Conservation (phyloP, 2,329 filamentous ascomycete species). For the Didymella arachidicola region DNA sequence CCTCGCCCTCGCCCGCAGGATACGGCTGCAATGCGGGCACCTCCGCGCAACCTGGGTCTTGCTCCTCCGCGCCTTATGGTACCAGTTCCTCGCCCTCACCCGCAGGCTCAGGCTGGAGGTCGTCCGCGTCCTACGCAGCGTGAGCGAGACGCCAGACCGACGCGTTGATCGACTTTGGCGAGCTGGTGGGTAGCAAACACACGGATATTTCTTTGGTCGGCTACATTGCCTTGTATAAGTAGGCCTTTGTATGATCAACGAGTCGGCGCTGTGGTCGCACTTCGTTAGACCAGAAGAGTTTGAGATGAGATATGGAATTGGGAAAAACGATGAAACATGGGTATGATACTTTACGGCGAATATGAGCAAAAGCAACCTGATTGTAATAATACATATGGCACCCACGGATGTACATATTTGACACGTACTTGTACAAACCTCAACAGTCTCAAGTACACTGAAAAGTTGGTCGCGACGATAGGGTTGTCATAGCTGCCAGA, state of each 20-base stretch:
- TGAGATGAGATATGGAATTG: not conserved
- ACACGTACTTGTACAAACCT: constrained; percentile 3
- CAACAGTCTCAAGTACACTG: too few relatives aligned
- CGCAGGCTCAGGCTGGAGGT: not conserved
- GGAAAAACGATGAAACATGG: not conserved
- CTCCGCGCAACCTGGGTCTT: too few relatives aligned
- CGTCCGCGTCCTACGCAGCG: not conserved
- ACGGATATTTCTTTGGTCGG: not conserved
- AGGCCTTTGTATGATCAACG: not conserved
- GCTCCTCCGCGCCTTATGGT: not conserved
- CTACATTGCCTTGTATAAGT: not conserved
- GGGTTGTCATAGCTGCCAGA: too few relatives aligned
- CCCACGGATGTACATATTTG: too few relatives aligned
- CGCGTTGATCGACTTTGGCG: not conserved
- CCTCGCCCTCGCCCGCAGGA: not conserved
- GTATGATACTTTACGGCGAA: not conserved
- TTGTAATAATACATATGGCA: not conserved
- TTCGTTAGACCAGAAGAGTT: not conserved
- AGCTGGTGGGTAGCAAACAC: not conserved
- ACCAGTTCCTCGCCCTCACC: not conserved
- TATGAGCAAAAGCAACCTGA: not conserved
- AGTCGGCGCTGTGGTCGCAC: not conserved
- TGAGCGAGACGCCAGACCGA: not conserved
- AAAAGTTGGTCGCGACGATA: too few relatives aligned
- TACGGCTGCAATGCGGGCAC: too few relatives aligned